Conservation (phyloP, 805 yeast genomes). For the Spathaspora passalidarum region DNA sequence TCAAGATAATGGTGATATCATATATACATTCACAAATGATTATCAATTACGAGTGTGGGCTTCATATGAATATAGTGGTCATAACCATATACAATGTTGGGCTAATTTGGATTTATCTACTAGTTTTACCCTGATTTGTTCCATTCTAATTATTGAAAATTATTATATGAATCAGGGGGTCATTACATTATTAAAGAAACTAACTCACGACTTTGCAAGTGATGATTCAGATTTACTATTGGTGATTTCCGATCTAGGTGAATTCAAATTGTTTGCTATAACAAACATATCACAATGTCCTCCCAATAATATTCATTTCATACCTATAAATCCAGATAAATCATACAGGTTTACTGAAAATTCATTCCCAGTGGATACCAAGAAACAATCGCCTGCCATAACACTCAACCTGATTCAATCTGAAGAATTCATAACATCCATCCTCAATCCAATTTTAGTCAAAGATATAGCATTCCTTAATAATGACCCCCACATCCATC, state of each 20-base stretch:
- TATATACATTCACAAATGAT: slow-evolving; percentile 67
- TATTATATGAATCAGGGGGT: slow-evolving; percentile 26
- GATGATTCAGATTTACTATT: slow-evolving; percentile 34
- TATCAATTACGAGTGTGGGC: slow-evolving; percentile 65
- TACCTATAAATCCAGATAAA: slow-evolving; percentile 24
- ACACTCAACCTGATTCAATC: slow-evolving; percentile 7
- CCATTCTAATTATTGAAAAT: slow-evolving; percentile 36
- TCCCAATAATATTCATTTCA: slow-evolving; percentile 49
- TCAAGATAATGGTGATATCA: slow-evolving; percentile 29
- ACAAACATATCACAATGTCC: slow-evolving; percentile 52
- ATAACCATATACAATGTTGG: slow-evolving; percentile 55
- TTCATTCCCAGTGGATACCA: slow-evolving; percentile 11
- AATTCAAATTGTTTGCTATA: slow-evolving; percentile 43
- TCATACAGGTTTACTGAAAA: slow-evolving; percentile 8
- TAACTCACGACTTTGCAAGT: slow-evolving; percentile 1
- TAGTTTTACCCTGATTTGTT: slow-evolving; percentile 17
- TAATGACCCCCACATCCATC: slow-evolving; percentile 7
- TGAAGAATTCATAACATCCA: slow-evolving; percentile 11
- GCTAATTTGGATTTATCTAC: slow-evolving; percentile 38
- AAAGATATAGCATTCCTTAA: slow-evolving; percentile 12
- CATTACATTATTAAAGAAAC: slow-evolving; percentile 7
- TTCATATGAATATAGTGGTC: slow-evolving; percentile 57
- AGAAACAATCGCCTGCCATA: neutral
- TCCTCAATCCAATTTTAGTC: slow-evolving; percentile 16
- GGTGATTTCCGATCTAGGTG: slow-evolving; percentile 39